Evolutionary conservation across 176 grass and related monocot species (phyloP).

Genomic region (Tillandsia fasciculata): DNA sequence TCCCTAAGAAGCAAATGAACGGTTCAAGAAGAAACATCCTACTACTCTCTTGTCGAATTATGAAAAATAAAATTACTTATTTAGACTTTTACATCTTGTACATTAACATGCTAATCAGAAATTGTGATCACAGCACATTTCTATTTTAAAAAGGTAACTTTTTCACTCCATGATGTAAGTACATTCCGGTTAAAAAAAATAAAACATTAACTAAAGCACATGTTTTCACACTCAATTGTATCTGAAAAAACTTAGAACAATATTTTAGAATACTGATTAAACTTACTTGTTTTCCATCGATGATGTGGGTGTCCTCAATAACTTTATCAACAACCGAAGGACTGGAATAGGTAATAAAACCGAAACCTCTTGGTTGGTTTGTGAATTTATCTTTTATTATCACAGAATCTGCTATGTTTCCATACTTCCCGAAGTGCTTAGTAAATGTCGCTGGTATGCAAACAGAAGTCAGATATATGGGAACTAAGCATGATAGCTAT

Average conservation of each 20-base stretch:
- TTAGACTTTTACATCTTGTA: no score
- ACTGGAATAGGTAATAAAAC: constrained; percentile 85
- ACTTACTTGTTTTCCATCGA: constrained; percentile 85
- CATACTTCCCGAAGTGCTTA: constrained; percentile 79
- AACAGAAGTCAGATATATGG: constrained; percentile 3
- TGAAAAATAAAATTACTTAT: no score
- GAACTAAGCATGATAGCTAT: neutral
- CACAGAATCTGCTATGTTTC: constrained; percentile 73
- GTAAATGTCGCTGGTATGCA: constrained; percentile 40
- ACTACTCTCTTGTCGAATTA: no score
- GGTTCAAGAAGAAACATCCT: no score
- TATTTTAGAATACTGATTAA: constrained; percentile 1
- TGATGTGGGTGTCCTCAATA: constrained; percentile 66
- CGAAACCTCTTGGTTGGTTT: constrained; percentile 79
- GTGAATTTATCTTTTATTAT: constrained; percentile 89
- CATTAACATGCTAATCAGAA: neutral
- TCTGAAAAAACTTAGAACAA: neutral
- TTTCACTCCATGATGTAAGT: no score
- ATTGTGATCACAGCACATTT: no score
- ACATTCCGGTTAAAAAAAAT: no score
- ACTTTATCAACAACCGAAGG: constrained; percentile 68
- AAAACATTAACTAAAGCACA: neutral
- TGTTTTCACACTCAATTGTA: neutral
- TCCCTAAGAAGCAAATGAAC: no score
- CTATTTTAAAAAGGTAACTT: no score